Evolutionary conservation across 2,329 filamentous ascomycete species (phyloP).

Genomic region (Elsinoe fawcettii): DNA sequence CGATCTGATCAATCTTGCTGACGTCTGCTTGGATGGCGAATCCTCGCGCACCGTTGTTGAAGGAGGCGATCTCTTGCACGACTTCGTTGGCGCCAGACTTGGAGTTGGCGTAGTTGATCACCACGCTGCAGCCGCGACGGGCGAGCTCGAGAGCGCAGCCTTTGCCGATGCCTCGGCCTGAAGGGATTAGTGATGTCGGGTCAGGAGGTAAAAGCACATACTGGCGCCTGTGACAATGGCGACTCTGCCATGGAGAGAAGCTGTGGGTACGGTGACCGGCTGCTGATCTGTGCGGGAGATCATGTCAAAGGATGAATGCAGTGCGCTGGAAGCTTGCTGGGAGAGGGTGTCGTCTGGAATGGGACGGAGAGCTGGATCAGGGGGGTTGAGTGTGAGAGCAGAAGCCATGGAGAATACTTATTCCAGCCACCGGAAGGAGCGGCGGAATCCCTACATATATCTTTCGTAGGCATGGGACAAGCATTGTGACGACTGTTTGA

Average conservation of each 20-base stretch:
- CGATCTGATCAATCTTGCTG: conserved; percentile 48
- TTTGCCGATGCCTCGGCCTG: conserved; percentile 58
- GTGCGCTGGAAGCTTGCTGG: background rate
- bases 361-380: background rate
- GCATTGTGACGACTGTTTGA: background rate
- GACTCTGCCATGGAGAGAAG: conserved; percentile 46
- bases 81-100: conserved; percentile 44
- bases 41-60: conserved; percentile 43
- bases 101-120: conserved; percentile 58
- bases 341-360: background rate
- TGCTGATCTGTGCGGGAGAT: conserved; percentile 17
- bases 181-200: conserved; percentile 23
- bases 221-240: conserved; percentile 54
- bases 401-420: conserved; percentile 1
- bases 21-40: conserved; percentile 55
- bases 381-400: background rate
- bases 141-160: conserved; percentile 61
- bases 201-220: background rate
- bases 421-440: background rate
- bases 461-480: background rate
- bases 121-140: conserved; percentile 54
- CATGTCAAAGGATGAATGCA: conserved; percentile 2
- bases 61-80: conserved; percentile 37
- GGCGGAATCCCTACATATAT: conserved; percentile 5
- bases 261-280: conserved; percentile 36